Base-by-base conservation (phyloP, 2,329 filamentous ascomycete genomes). In the Pseudogymnoascus sp. region DNA sequence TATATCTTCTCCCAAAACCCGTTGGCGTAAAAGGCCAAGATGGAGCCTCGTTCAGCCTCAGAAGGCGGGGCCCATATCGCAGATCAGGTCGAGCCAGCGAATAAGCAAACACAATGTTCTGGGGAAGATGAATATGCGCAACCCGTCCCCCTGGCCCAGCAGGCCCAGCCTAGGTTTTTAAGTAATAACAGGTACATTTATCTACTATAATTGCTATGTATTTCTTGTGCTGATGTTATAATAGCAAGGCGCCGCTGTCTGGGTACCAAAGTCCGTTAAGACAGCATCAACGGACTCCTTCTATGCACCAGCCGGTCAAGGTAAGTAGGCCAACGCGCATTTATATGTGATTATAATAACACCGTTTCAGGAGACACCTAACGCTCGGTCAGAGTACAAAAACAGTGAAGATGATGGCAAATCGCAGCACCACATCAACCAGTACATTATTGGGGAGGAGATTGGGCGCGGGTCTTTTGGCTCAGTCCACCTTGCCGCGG, bases 401-500 rank as follows among this genome's bases (percentile, higher is more conserved):
- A 94, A 88, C 70, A 92, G 92, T 73, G 88, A 93, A 69, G 81
- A 88, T 68, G 91, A 96, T 71, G 92, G 92, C 25, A 83, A 81
- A 60, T 86, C 89, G 2, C 86, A 95, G 72, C 91, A 95, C 72
- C 84, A 86, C 64, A 93, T 97, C 77, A 97, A 97, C 74, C 93
- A 97, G 77, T 99, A 97, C 75, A 82, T 89, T 64, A 94, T 99
- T 72, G 87, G 89, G 74, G 89, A 96, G 74, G 93, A 97, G 79
- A 97, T 99, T 70, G 94, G 94, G n/a, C 83, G 92, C 67, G 94
- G 94, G 16, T 97, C 93, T 0, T 99, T 96, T 74, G 94, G 94
- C 6, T 89, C 92, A 10, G 94, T 99, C 12, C 92, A 97, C 76
- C 80, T 93, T 18, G 94, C 92, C 21, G 86, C 85, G 2, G 93